Base-by-base conservation (phyloP, 805 yeast genomes). In the Sporopachydermia quercuum region DNA sequence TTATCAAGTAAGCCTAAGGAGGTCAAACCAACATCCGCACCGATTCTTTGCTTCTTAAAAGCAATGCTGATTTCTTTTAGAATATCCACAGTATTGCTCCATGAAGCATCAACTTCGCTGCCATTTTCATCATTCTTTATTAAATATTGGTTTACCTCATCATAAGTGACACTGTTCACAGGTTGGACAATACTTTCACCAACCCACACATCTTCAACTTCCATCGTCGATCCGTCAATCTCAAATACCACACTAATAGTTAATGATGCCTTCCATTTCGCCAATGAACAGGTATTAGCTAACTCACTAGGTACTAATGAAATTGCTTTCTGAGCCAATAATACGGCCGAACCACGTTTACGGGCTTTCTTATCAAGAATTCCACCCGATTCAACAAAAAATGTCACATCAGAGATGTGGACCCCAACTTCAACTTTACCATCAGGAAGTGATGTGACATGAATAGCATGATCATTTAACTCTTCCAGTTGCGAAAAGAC, bases 321-420 rank as follows among this genome's bases (percentile, higher is more conserved):
- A 36, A 76, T 71, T 18, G 70, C 65, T 44, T 70, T 71, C 54
- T 87, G 95, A 11, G 93, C 91, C 56, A 87, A 68, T 52, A 78
- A 81, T 3, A 89, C 96, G 4, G 95, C 76, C 3, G 89, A 74
- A 1, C 93, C 85, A 55, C 97, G 72, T 62, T 84, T 86, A 58
- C 84, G 82, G 1, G 94, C 81, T 55, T 89, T 86, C 45, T 87
- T 76, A 53, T 91, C 98, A 44, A 89, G 62, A 5, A 74, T 61
- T 0, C 94, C 74, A 13, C 86, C 89, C 34, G 74, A 78, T 47
- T 71, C 74, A 39, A 89, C 59, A 48, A 66, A 83, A 36, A 75
- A 74, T 3, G 93, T 66, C 3, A 80, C 76, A 60, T 91, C 98
- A 19, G 81, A 67, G 37, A 81, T 73, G 56, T 91, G 97, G 53